Evolutionary conservation across 208 protist species (phyloP), one percentile per base, ranked within the genome.

Genomic region (Angomonas deanei): DNA sequence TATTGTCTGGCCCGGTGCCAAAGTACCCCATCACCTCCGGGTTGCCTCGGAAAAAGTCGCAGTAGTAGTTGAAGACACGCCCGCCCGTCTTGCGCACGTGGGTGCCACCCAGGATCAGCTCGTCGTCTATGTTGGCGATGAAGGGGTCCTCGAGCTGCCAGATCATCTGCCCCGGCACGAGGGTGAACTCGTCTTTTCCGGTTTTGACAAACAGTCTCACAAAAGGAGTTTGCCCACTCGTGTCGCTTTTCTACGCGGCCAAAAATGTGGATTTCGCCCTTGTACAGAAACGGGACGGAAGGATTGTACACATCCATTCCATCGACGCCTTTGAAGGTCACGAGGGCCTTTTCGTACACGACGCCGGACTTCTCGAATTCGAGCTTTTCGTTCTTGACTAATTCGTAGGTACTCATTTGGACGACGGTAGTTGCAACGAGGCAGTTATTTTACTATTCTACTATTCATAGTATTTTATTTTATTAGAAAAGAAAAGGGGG

Each of bases 231-330:
- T 3, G 55, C 67, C 76, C 64, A 78, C 56, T 78, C 62, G 24
- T 49, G 39, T 1, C 71, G 59, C 54, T 31, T 65, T 58, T 82
- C 76, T 8, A 74, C 57, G 23, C 76, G 70, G 13, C 76, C 76
- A 59, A 68, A 82, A 19, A 78, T 42, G 64, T 82, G 76, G 3
- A n/a, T 24, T 49, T 64, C 60, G 6, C 76, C 71, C 36, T 77
- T 74, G 67, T 68, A 78, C 31, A 46, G 17, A 34, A 82, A 78
- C 4, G 59, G 68, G 17, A 73, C 64, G 30, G 67, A 78, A 64
- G 66, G 72, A 63, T 82, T 82, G 71, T 78, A 78, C 31, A 82
- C 76, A 31, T 82, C 76, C 27, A 66, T 55, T 2, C 70, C 64
- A 15, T 76, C 66, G 1, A 82, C 62, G 8, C 76, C 76, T 27